Conservation (phyloP, 495 filamentous ascomycete species). For the Chaetomium tenue region DNA sequence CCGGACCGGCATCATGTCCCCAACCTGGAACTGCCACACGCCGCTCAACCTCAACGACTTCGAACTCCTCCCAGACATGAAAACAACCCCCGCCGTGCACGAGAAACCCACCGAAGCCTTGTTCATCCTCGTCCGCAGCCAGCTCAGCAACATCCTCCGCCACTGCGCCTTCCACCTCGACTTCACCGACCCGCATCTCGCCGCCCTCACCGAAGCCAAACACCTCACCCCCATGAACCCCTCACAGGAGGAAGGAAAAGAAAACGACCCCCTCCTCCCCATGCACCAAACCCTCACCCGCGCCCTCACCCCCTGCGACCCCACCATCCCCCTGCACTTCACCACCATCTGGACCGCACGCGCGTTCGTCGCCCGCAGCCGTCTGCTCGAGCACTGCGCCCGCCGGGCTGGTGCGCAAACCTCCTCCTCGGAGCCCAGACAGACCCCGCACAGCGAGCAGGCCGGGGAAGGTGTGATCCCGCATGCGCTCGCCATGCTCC, state of each 20-base stretch:
- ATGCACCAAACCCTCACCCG: slow-evolving; percentile 48
- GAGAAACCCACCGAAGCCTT: slow-evolving; percentile 52
- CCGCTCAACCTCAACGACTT: slow-evolving; percentile 59
- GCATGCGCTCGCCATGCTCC: slow-evolving; percentile 22
- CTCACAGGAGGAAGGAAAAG: neutral
- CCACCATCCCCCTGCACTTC: slow-evolving; percentile 52
- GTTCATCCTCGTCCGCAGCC: slow-evolving; percentile 51
- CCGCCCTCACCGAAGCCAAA: slow-evolving; percentile 36
- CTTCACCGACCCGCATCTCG: slow-evolving; percentile 51
- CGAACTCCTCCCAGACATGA: slow-evolving; percentile 48
- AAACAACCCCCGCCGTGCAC: slow-evolving; percentile 33
- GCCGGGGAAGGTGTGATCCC: slow-evolving; percentile 21
- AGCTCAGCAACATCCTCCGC: slow-evolving; percentile 51
- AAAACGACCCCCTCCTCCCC: slow-evolving; percentile 23
- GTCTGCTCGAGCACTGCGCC: slow-evolving; percentile 49
- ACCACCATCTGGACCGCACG: slow-evolving; percentile 55
- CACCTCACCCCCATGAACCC: too few relatives aligned
- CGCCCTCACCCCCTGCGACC: slow-evolving; percentile 50
- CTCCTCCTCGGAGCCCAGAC: neutral
- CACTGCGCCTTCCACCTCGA: slow-evolving; percentile 49
- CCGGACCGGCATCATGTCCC: slow-evolving; percentile 41
- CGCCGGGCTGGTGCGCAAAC: neutral
- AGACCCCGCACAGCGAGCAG: neutral
- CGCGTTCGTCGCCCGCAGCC: slow-evolving; percentile 44
- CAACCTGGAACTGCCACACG: slow-evolving; percentile 55